These are phyloP conservation scores for Filosporella fistucella DNA, from an alignment of 495 filamentous ascomycete genomes.

Conservation along the genomic window DNA sequence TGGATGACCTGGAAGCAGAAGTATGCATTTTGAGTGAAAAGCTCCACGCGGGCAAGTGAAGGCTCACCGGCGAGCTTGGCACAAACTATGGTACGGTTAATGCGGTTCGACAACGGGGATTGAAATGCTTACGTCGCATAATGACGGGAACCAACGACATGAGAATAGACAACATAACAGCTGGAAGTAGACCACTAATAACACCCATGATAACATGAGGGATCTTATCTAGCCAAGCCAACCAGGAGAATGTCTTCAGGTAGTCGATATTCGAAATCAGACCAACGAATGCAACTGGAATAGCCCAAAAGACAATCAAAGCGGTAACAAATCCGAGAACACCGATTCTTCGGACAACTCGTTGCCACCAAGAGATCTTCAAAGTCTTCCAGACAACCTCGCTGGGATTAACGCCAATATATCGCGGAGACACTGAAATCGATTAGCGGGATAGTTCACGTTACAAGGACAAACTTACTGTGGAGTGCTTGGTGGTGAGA, in stretches of 20 bases:
- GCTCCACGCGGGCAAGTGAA: slow-evolving; percentile 71
- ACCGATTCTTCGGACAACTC: slow-evolving; percentile 63
- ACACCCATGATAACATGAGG: slow-evolving; percentile 71
- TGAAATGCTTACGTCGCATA: slow-evolving; percentile 42
- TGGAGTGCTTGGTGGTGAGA: slow-evolving; percentile 86
- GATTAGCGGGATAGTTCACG: neutral
- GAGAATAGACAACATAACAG: slow-evolving; percentile 73
- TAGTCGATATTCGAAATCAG: slow-evolving; percentile 78
- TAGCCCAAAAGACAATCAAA: slow-evolving; percentile 93
- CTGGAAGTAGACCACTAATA: slow-evolving; percentile 79
- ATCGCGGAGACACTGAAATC: slow-evolving; percentile 65
- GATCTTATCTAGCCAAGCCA: slow-evolving; percentile 70
- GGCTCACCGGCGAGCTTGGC: slow-evolving; percentile 77
- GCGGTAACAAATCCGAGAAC: slow-evolving; percentile 67
- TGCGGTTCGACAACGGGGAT: slow-evolving; percentile 17
- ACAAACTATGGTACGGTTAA: slow-evolving; percentile 41
- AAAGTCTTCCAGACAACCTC: slow-evolving; percentile 92
- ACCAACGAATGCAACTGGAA: slow-evolving; percentile 86
- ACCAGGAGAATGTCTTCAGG: slow-evolving; percentile 60
- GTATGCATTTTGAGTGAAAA: slow-evolving; percentile 87
- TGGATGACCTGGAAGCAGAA: slow-evolving; percentile 95
- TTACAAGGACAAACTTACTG: slow-evolving; percentile 30
- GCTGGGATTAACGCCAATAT: slow-evolving; percentile 76
- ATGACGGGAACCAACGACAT: slow-evolving; percentile 89
- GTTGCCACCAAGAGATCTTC: slow-evolving; percentile 84